These are phyloP conservation scores for Fusarium sp. DNA, from an alignment of 2,329 filamentous ascomycete genomes.

Conservation along the genomic window DNA sequence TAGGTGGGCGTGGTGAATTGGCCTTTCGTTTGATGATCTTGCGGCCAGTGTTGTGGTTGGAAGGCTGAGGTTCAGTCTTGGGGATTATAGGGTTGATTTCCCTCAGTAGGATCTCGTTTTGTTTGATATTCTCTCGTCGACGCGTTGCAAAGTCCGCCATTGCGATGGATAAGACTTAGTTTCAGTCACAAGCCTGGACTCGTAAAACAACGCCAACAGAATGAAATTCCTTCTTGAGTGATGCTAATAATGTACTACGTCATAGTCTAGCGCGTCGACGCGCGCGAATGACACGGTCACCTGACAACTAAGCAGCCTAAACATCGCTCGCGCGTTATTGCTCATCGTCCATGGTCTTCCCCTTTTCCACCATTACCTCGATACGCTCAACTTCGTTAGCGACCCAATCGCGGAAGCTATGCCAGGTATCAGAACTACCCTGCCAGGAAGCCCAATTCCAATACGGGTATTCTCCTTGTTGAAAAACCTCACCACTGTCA, in stretches of 20 bases:
- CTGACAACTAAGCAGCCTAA: background rate
- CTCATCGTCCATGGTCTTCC: too few relatives aligned
- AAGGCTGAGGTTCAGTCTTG: background rate
- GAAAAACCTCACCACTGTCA: too few relatives aligned
- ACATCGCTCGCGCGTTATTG: too few relatives aligned
- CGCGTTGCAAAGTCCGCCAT: slow-evolving; percentile 21
- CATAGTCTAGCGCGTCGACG: background rate
- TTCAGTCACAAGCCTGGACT: background rate
- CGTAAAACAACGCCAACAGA: background rate
- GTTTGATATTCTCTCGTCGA: slow-evolving; percentile 1
- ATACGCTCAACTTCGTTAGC: too few relatives aligned
- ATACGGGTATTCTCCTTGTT: too few relatives aligned
- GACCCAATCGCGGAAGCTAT: too few relatives aligned
- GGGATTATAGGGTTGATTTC: background rate
- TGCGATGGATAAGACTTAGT: background rate
- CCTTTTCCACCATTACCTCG: too few relatives aligned
- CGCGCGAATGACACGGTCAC: background rate
- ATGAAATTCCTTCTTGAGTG: background rate
- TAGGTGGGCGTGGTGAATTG: background rate
- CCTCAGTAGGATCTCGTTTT: slow-evolving; percentile 17
- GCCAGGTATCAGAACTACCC: too few relatives aligned
- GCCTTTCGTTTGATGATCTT: slow-evolving; percentile 11
- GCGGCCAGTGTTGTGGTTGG: background rate
- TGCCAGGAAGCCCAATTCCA: too few relatives aligned
- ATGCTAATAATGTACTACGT: background rate